phyloP scores from a whole-genome alignment of 768 basidiomycete genomes.

The Peribolospora baueri region DNA sequence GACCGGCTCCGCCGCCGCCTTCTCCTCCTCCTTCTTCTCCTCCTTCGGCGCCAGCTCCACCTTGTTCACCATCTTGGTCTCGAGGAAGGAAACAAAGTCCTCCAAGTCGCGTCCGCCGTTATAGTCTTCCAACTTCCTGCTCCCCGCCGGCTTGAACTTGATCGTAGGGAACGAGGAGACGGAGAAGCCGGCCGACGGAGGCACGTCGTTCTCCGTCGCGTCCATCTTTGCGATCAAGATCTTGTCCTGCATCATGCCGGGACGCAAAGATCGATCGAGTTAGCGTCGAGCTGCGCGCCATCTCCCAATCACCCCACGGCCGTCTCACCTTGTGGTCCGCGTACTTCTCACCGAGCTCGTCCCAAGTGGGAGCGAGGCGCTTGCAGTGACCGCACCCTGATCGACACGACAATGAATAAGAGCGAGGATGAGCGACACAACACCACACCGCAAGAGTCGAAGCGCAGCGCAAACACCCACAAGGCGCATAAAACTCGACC shows the following conservation, averaged over 20 bases:
- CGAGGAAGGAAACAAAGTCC: conserved; percentile 6
- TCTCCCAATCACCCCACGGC: too few species aligned
- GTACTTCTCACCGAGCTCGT: conserved; percentile 66
- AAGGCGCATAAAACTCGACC: conserved; percentile 87
- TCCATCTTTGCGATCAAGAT: conserved; percentile 59
- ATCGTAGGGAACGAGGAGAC: conserved; percentile 60
- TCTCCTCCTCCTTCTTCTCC: conserved; percentile 7
- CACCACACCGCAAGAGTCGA: conserved; percentile 1
- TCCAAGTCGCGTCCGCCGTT: conserved; percentile 36
- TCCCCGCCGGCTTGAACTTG: conserved; percentile 85
- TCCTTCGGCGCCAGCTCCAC: conserved; percentile 7
- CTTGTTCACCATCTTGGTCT: conserved; percentile 13
- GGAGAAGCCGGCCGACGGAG: conserved; percentile 64
- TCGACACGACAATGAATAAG: not conserved
- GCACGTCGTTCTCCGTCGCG: conserved; percentile 86
- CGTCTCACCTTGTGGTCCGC: conserved; percentile 19
- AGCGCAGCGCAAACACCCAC: conserved; percentile 31
- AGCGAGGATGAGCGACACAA: not conserved
- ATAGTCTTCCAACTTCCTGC: conserved; percentile 68
- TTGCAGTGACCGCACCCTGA: conserved; percentile 82
- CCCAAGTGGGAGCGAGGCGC: conserved; percentile 85
- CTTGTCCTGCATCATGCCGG: conserved; percentile 7
- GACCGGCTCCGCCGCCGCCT: not conserved
- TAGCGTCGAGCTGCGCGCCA: too few species aligned
- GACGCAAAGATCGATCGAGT: too few species aligned